These are phyloP conservation scores for Colletotrichum viniferum DNA, from an alignment of 2,329 filamentous ascomycete species.

Conservation along the genomic window DNA sequence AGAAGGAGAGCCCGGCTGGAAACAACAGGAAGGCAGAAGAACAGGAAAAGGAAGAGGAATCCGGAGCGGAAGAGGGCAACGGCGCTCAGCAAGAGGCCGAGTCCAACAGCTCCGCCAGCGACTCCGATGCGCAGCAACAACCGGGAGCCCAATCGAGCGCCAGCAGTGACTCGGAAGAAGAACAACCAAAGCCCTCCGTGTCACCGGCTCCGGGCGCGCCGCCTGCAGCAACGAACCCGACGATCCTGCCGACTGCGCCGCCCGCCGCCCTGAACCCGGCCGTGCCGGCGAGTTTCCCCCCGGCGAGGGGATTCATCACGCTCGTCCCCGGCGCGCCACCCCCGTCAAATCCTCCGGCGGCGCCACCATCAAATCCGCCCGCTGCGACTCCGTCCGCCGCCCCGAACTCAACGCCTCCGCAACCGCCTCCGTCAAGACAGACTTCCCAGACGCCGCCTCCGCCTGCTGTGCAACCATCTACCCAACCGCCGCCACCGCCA, in stretches of 20 bases:
- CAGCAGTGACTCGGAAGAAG: constrained; percentile 7
- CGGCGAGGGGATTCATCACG: constrained; percentile 7
- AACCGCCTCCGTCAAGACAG: background rate
- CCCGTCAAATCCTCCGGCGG: background rate
- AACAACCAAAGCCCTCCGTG: background rate
- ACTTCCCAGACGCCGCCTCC: background rate
- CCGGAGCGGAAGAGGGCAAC: background rate
- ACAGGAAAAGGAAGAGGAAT: background rate
- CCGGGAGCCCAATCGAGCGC: background rate
- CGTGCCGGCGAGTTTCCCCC: background rate
- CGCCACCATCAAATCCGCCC: background rate
- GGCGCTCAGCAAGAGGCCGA: background rate
- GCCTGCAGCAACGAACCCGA: background rate
- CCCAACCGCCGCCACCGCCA: background rate
- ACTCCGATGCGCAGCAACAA: background rate
- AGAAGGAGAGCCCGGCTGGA: background rate
- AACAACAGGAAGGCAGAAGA: background rate
- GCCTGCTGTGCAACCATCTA: background rate
- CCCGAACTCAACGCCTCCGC: background rate
- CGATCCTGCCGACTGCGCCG: background rate
- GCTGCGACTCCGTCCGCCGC: background rate
- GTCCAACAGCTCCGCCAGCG: background rate
- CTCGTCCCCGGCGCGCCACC: constrained; percentile 8
- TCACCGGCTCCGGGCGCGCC: background rate
- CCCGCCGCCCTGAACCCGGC: background rate